Percentiles rank a stretch among this genome's conserved stretches.
Evolutionary conservation across 768 basidiomycete genomes (phyloP).

Genomic region (Termitomyces sp.): DNA sequence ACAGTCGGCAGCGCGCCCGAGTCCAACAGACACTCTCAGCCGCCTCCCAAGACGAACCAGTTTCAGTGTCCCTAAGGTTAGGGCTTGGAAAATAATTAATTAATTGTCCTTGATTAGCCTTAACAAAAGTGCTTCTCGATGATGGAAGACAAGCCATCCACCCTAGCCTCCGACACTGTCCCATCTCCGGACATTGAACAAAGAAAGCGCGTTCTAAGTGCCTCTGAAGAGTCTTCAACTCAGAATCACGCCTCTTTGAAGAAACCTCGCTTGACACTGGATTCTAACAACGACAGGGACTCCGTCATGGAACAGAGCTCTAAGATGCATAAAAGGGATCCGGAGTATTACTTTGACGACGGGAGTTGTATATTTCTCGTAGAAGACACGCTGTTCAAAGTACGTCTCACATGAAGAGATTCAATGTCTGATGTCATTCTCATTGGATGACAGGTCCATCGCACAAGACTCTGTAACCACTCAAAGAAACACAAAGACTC

Average conservation of each 20-base stretch:
- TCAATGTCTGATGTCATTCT: conserved; percentile 1
- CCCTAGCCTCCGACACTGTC: neutral
- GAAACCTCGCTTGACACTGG: conserved; percentile 1
- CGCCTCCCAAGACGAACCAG: no score
- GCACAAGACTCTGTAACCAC: conserved; percentile 55
- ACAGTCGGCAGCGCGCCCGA: neutral
- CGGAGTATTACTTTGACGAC: conserved; percentile 58
- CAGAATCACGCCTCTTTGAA: conserved; percentile 7
- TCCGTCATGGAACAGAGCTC: conserved; percentile 10
- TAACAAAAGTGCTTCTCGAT: neutral
- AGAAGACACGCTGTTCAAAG: conserved; percentile 64
- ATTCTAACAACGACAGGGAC: conserved; percentile 9
- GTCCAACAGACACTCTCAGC: neutral
- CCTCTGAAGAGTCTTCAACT: neutral
- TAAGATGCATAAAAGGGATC: conserved; percentile 30
- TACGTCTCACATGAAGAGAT: no score
- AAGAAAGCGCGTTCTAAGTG: conserved; percentile 5
- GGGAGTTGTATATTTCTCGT: conserved; percentile 66
- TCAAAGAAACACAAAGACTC: conserved; percentile 36
- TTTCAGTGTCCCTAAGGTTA: no score
- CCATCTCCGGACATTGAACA: conserved; percentile 1
- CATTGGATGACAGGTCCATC: conserved; percentile 42
- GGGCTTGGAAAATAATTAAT: conserved; percentile 3
- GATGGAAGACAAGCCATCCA: conserved; percentile 5
- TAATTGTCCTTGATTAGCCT: neutral